phyloP scores from a whole-genome alignment of 176 grass and related monocot genomes.

The Triticum dicoccoides region DNA sequence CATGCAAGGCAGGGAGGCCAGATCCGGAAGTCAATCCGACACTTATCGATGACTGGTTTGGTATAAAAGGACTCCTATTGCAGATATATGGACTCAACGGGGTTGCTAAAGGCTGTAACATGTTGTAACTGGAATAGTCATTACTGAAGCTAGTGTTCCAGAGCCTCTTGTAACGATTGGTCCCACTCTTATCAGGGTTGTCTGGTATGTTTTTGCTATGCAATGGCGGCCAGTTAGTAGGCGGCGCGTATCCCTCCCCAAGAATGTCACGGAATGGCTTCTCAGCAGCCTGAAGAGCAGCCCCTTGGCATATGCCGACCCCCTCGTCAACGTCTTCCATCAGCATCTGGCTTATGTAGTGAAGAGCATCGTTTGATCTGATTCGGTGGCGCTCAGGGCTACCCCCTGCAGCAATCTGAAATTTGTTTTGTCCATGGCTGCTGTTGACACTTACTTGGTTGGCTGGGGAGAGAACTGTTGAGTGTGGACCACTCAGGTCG shows the following conservation, averaged over 20 bases:
- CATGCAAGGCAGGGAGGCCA: too few relatives aligned
- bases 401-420: neutral
- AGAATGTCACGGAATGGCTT: constrained; percentile 49
- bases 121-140: neutral
- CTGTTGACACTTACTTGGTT: neutral
- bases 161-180: neutral
- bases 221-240: neutral
- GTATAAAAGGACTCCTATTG: neutral
- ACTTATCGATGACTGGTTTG: too few relatives aligned
- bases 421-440: neutral
- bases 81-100: neutral
- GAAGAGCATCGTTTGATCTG: constrained; percentile 24
- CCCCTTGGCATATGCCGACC: neutral
- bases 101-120: neutral
- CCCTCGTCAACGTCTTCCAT: constrained; percentile 42
- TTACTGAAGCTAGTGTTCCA: neutral
- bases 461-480: neutral
- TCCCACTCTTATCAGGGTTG: neutral
- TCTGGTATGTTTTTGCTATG: neutral
- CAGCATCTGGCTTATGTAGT: constrained; percentile 42
- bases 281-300: constrained; percentile 37
- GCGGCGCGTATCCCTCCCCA: constrained; percentile 19
- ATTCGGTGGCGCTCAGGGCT: constrained; percentile 3
- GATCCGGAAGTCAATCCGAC: too few relatives aligned
- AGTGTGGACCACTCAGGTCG: neutral